Evolutionary conservation across 768 basidiomycete genomes (phyloP).

Genomic region (Trametes coccinea): DNA sequence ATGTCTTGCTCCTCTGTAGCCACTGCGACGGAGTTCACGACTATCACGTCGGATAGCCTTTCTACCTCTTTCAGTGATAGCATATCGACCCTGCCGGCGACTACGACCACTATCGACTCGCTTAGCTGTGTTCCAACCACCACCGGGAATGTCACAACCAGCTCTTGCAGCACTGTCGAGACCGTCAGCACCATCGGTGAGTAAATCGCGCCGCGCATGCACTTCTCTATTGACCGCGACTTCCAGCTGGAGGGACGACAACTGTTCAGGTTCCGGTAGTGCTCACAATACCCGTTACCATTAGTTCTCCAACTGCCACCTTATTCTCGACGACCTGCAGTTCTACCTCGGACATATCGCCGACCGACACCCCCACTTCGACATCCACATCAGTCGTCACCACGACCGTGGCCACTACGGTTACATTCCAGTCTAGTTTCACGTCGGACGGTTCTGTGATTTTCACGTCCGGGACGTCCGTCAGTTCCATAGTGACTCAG

Average conservation of each 20-base stretch:
- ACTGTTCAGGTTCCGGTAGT: slow-evolving; percentile 21
- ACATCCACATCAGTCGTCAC: not conserved
- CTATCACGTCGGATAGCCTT: slow-evolving; percentile 21
- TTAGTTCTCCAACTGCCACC: slow-evolving; percentile 20
- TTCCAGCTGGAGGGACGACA: slow-evolving; percentile 6
- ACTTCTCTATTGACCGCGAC: not conserved
- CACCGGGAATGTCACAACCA: slow-evolving; percentile 7
- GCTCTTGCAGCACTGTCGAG: slow-evolving; percentile 9
- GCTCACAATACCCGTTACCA: slow-evolving; percentile 21
- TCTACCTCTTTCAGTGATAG: slow-evolving; percentile 22
- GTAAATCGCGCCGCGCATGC: not conserved
- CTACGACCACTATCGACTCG: slow-evolving; percentile 19
- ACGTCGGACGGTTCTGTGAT: slow-evolving; percentile 20
- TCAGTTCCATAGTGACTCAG: not conserved
- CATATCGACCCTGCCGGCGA: slow-evolving; percentile 18
- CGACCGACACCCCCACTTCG: not conserved
- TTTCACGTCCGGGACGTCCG: slow-evolving; percentile 18
- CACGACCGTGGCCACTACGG: slow-evolving; percentile 10
- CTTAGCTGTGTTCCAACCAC: slow-evolving; percentile 10
- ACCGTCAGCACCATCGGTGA: slow-evolving; percentile 24
- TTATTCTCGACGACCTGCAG: slow-evolving; percentile 23
- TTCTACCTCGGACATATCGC: not conserved
- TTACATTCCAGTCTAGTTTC: slow-evolving; percentile 19
- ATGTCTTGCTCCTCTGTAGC: slow-evolving; percentile 18
- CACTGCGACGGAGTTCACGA: slow-evolving; percentile 25